A percentile compares a stretch with the other conserved stretches of the same genome.
phyloP scores from a whole-genome alignment of 2,329 filamentous ascomycete species.

The Fusarium pilosicola region DNA sequence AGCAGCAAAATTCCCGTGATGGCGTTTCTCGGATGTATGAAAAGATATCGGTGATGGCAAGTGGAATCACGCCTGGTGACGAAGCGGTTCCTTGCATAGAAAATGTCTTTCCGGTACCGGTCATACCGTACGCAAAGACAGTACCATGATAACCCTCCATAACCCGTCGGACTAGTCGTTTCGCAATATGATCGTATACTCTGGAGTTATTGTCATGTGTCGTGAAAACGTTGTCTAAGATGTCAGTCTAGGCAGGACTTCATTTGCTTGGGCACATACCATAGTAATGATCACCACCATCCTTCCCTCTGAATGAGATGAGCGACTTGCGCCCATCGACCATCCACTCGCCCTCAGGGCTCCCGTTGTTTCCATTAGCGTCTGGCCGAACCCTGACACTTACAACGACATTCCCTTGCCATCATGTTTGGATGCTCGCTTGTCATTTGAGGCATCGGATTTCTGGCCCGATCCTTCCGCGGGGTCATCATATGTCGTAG shows the following conservation, averaged over 20 bases:
- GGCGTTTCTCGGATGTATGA: slow-evolving; percentile 98
- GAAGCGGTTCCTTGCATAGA: slow-evolving; percentile 99
- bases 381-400: slow-evolving; percentile 95
- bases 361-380: slow-evolving; percentile 67
- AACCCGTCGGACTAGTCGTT: slow-evolving; percentile 91
- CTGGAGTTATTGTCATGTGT: slow-evolving; percentile 92
- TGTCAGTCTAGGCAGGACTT: slow-evolving; percentile 29
- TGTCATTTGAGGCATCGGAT: slow-evolving; percentile 51
- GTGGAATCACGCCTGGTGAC: slow-evolving; percentile 93
- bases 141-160: slow-evolving; percentile 99
- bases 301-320: slow-evolving; percentile 85
- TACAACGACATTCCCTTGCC: slow-evolving; percentile 92
- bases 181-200: slow-evolving; percentile 94
- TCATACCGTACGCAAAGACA: slow-evolving; percentile 99
- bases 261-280: slow-evolving; percentile 65
- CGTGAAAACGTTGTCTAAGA: slow-evolving; percentile 91
- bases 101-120: slow-evolving; percentile 97
- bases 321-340: slow-evolving; percentile 86
- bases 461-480: slow-evolving; percentile 62
- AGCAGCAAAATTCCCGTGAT: slow-evolving; percentile 91
- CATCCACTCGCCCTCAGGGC: slow-evolving; percentile 86
- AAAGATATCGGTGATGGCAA: slow-evolving; percentile 98
- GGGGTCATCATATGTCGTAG: slow-evolving; percentile 86
- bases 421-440: slow-evolving; percentile 68
- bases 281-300: slow-evolving; percentile 92